Conservation (phyloP, 306 rosid species). For the Cicer yamashitae region DNA sequence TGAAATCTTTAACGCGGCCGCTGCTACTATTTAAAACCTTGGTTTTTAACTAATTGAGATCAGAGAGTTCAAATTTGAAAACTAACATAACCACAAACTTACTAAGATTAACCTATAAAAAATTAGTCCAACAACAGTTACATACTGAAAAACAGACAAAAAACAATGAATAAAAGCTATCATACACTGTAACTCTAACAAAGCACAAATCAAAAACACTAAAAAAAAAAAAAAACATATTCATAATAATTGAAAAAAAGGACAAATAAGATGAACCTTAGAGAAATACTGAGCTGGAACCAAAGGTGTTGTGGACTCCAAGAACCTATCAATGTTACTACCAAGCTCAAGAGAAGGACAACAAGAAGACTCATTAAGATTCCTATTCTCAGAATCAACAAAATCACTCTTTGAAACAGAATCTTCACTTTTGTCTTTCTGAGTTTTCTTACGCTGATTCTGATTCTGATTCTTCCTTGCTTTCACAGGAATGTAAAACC, state of each 20-base stretch:
- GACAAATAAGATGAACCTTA: constrained; percentile 63
- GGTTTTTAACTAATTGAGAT: no score
- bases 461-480: constrained; percentile 60
- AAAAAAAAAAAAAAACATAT: constrained; percentile 1
- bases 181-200: constrained; percentile 23
- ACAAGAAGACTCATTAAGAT: constrained; percentile 42
- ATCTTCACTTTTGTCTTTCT: constrained; percentile 59
- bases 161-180: constrained; percentile 1
- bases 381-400: constrained; percentile 50
- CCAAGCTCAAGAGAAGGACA: constrained; percentile 41
- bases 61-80: not conserved
- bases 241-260: constrained; percentile 19
- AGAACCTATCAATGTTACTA: constrained; percentile 71
- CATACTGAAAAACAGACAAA: constrained; percentile 22
- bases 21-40: no score
- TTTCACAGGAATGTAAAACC: constrained; percentile 71
- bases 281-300: constrained; percentile 81
- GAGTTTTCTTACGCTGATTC: constrained; percentile 63
- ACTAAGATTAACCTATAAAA: not conserved
- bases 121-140: not conserved
- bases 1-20: no score
- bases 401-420: constrained; percentile 44
- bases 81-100: not conserved
- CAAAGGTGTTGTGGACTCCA: constrained; percentile 71
- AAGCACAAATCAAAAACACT: constrained; percentile 25